Evolutionary conservation across 169 alveolate species (phyloP).

Genomic region (Plasmodium chabaudi): DNA sequence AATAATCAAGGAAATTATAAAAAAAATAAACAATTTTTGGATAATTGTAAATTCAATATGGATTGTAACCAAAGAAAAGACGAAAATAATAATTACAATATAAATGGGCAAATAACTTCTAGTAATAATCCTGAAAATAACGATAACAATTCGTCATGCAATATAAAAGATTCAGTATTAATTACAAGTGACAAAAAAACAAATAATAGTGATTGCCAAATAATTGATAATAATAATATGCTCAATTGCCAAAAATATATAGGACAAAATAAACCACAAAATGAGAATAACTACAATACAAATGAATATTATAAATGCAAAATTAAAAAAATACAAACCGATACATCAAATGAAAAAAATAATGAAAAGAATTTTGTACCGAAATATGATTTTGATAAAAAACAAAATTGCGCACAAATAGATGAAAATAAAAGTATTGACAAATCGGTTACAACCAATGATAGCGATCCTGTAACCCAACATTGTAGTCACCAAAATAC

Average conservation of each 20-base stretch:
- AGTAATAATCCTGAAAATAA: slow-evolving; percentile 1
- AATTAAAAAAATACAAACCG: slow-evolving; percentile 12
- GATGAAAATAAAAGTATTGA: slow-evolving; percentile 12
- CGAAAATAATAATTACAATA: neutral
- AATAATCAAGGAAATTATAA: slow-evolving; percentile 26
- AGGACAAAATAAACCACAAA: too few species aligned
- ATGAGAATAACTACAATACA: neutral
- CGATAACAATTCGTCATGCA: slow-evolving; percentile 2
- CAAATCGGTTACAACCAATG: slow-evolving; percentile 11
- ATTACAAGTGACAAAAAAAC: slow-evolving; percentile 2
- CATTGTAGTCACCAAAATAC: slow-evolving; percentile 2
- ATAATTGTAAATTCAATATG: neutral
- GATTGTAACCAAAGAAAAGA: slow-evolving; percentile 19
- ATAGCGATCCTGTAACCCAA: neutral
- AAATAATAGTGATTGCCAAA: neutral
- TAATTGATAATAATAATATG: neutral
- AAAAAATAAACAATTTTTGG: slow-evolving; percentile 14
- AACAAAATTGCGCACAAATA: slow-evolving; percentile 7
- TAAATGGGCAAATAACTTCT: neutral
- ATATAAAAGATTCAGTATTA: neutral
- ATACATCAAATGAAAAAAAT: neutral
- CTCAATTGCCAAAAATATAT: neutral
- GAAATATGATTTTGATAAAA: slow-evolving; percentile 4
- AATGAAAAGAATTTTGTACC: neutral
- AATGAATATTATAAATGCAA: slow-evolving; percentile 19